Base-by-base conservation (phyloP, 164 flowering plant genomes). In the grape (Vitis vinifera) region DNA sequence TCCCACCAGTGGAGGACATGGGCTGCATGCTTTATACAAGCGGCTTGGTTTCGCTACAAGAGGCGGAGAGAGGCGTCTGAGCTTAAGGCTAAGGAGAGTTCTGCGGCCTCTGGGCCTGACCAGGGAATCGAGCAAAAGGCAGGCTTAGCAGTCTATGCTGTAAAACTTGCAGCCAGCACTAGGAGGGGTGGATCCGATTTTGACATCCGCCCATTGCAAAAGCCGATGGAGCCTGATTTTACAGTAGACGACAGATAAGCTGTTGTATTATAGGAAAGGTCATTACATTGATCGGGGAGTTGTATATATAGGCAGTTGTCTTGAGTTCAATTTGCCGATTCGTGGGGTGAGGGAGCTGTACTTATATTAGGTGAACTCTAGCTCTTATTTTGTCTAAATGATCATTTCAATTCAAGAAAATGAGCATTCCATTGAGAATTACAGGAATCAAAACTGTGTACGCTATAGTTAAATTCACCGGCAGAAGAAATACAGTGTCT, bases 1-100 rank as follows among this genome's bases (percentile, higher is more conserved):
- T 87, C 91, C 0, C 86, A 78, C 44, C 91, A 87, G 47, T 86
- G 91, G 89, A 71, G 91, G 66, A 82, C 87, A 0, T 86, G 91
- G 91, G 88, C 91, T 8, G 88, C 89, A 0, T 87, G 88, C 68
- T 86, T 80, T 59, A 77, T 87, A 16, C 91, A 86, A 64, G 91
- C 87, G 6, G 91, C 88, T 15, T 87, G 89, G 89, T 63, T 69
- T 37, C 71, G 89, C 16, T 75, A 82, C 51, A 83, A 76, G 30
- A 75, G 79, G 58, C 60, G 73, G 65, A 80, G 73, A 52, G 80
- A 61, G 56, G 77, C 80, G 1, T 74, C 69, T 37, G 80, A 73
- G 64, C 71, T 76, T 17, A 79, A 73, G 78, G 68, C 59, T 37
- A 59, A 9, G 68, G 76, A 75, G 61, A 49, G 56, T 10, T 29